Evolutionary conservation across 345 rosid genomes (phyloP).

Genomic region (Hypericum androsaemum): DNA sequence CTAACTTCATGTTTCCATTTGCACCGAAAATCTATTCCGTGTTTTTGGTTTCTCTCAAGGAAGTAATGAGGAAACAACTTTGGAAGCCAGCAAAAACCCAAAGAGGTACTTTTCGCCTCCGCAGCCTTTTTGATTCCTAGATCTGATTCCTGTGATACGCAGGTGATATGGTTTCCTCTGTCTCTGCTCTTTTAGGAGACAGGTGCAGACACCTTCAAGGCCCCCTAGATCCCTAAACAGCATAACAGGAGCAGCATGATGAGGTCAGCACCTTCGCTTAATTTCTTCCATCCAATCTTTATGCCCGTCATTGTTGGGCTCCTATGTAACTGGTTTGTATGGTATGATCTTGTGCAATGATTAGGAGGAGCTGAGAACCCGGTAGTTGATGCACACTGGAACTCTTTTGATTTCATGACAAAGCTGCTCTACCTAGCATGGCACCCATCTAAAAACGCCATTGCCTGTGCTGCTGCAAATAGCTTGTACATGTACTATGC

Average conservation of each 20-base stretch:
- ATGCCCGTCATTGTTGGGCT: neutral
- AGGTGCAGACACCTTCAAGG: constrained; percentile 68
- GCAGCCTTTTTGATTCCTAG: neutral
- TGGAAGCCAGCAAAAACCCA: constrained; percentile 98
- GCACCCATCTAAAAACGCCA: constrained; percentile 87
- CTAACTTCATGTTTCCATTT: neutral
- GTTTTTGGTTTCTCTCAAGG: constrained; percentile 74
- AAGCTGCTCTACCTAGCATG: constrained; percentile 92
- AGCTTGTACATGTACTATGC: constrained; percentile 99
- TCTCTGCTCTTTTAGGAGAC: constrained; percentile 51
- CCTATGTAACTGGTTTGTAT: neutral
- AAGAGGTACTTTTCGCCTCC: constrained; percentile 51
- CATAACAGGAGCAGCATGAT: constrained; percentile 73
- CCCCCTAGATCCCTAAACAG: constrained; percentile 67
- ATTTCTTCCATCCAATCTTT: neutral
- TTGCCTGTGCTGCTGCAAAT: constrained; percentile 97
- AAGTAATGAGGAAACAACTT: too few species aligned
- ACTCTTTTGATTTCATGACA: constrained; percentile 63
- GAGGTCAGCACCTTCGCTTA: constrained; percentile 47
- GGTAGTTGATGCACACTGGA: constrained; percentile 68
- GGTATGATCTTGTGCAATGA: constrained; percentile 7
- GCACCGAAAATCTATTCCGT: constrained; percentile 86
- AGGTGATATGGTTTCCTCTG: constrained; percentile 2
- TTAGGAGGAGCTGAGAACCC: constrained; percentile 63
- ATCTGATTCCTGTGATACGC: constrained; percentile 2